phyloP scores from a whole-genome alignment of 345 rosid species.

The Sapria himalayana region DNA sequence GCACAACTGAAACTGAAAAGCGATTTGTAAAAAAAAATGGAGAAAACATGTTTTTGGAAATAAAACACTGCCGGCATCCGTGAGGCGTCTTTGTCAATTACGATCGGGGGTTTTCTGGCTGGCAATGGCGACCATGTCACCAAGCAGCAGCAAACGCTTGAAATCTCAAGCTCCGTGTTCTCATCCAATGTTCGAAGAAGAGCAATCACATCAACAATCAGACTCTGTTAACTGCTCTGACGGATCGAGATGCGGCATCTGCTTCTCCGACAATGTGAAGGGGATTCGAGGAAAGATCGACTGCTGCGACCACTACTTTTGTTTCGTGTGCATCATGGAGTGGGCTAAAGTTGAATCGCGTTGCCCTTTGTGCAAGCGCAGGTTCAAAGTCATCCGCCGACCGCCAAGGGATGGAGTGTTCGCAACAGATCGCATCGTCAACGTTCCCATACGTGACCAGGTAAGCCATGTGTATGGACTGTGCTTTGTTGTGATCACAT shows the following conservation, averaged over 20 bases:
- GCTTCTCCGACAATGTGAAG: constrained; percentile 22
- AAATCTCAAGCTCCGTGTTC: too few species aligned
- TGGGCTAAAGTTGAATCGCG: constrained; percentile 46
- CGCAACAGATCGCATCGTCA: constrained; percentile 14
- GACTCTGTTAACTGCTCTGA: neutral
- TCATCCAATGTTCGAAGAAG: too few species aligned
- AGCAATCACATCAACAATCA: neutral
- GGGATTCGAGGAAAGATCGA: constrained; percentile 30
- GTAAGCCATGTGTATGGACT: too few species aligned
- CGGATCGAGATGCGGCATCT: constrained; percentile 23
- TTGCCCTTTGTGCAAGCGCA: constrained; percentile 39
- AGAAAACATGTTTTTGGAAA: too few species aligned
- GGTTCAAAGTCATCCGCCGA: constrained; percentile 23
- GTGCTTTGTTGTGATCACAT: too few species aligned
- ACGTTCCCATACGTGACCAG: constrained; percentile 34
- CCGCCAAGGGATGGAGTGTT: constrained; percentile 22
- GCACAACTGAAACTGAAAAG: too few species aligned
- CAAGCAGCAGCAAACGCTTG: too few species aligned
- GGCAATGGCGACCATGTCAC: too few species aligned
- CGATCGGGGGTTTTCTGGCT: too few species aligned
- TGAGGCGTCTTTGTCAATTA: too few species aligned
- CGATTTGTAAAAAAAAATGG: too few species aligned
- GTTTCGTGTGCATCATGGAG: constrained; percentile 46
- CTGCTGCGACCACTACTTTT: constrained; percentile 41
- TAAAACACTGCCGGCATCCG: too few species aligned